Percentiles rank a stretch among this genome's conserved stretches.
These are phyloP conservation scores for Aureobasidium sp. DNA, from an alignment of 2,329 filamentous ascomycete species.

Conservation along the genomic window DNA sequence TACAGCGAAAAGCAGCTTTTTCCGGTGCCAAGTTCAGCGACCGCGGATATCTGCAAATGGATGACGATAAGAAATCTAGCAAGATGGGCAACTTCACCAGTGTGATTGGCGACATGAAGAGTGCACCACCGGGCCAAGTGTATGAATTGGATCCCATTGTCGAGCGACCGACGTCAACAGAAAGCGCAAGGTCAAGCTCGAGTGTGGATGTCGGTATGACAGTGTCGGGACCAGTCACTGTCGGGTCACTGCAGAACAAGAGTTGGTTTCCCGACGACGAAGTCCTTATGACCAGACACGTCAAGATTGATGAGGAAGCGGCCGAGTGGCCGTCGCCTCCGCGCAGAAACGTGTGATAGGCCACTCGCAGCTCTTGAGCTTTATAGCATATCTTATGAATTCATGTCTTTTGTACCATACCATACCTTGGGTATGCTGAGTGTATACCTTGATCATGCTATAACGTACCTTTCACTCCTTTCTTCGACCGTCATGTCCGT, in stretches of 20 bases:
- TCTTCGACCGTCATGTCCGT: too few relatives aligned
- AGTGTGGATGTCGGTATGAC: not conserved
- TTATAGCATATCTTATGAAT: not conserved
- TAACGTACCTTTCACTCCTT: too few relatives aligned
- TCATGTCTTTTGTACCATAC: not conserved
- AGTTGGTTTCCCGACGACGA: conserved; percentile 10
- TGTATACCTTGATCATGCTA: not conserved
- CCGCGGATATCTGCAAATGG: not conserved
- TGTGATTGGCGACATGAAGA: not conserved
- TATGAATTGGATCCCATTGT: not conserved
- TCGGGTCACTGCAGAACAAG: conserved; percentile 1
- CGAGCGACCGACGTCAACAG: not conserved
- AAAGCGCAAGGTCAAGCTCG: not conserved
- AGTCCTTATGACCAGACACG: not conserved
- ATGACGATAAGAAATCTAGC: not conserved
- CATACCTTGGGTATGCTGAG: not conserved
- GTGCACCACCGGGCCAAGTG: not conserved
- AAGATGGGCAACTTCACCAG: conserved; percentile 8
- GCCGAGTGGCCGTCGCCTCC: not conserved
- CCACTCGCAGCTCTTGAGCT: not conserved
- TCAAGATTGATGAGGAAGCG: conserved; percentile 1
- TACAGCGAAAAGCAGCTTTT: not conserved
- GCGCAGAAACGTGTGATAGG: not conserved
- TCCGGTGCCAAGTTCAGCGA: not conserved
- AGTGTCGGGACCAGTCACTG: not conserved